Conservation (phyloP, 1,139 yeast genomes). For the Kodamaea sp. region DNA sequence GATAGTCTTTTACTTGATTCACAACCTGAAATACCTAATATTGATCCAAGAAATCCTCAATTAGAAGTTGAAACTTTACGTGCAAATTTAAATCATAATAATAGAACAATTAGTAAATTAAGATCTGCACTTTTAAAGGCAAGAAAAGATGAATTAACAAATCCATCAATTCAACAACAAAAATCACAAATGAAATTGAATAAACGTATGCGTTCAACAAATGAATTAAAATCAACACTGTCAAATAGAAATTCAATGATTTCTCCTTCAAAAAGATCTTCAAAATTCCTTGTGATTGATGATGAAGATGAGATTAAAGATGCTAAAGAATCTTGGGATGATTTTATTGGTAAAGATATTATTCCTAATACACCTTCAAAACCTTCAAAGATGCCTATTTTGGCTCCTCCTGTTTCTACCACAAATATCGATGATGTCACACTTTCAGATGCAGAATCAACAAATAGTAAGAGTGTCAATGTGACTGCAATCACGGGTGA, state of each 20-base stretch:
- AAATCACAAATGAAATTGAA: slow-evolving; percentile 7
- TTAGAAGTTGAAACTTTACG: slow-evolving; percentile 67
- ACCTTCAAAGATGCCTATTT: slow-evolving; percentile 17
- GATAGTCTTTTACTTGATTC: slow-evolving; percentile 35
- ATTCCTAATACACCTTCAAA: slow-evolving; percentile 24
- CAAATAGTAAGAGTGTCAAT: slow-evolving; percentile 13
- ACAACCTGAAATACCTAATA: slow-evolving; percentile 24
- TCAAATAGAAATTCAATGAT: slow-evolving; percentile 22
- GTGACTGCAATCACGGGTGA: slow-evolving; percentile 15
- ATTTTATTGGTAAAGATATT: slow-evolving; percentile 32
- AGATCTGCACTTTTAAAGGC: slow-evolving; percentile 47
- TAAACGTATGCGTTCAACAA: slow-evolving; percentile 21
- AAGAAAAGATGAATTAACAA: slow-evolving; percentile 26
- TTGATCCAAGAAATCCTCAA: slow-evolving; percentile 49
- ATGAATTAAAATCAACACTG: slow-evolving; percentile 13
- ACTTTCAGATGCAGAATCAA: slow-evolving; percentile 20
- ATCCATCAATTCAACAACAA: slow-evolving; percentile 12
- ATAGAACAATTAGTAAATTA: slow-evolving; percentile 53
- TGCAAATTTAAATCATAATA: slow-evolving; percentile 65
- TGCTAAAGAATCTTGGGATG: slow-evolving; percentile 34
- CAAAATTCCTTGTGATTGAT: slow-evolving; percentile 31
- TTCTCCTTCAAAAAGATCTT: slow-evolving; percentile 38
- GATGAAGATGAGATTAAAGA: slow-evolving; percentile 18
- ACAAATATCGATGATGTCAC: slow-evolving; percentile 5
- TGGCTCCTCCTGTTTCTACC: slow-evolving; percentile 2